phyloP scores from a whole-genome alignment of 2,329 filamentous ascomycete genomes.

The Boeremia exigua region DNA sequence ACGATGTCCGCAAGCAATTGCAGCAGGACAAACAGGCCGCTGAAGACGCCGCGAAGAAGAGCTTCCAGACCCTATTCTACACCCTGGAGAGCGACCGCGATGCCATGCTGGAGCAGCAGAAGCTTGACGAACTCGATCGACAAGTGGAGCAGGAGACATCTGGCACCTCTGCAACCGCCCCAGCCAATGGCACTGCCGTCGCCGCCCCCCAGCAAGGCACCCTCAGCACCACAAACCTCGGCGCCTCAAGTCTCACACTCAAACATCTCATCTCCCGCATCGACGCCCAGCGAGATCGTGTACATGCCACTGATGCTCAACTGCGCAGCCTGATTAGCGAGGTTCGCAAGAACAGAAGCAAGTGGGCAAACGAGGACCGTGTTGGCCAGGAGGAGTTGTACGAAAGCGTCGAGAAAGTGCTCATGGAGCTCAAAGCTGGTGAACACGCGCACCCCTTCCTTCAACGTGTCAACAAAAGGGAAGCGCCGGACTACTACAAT shows the following conservation, averaged over 20 bases:
- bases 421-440: slow-evolving; percentile 95
- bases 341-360: slow-evolving; percentile 95
- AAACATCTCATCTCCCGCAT: slow-evolving; percentile 97
- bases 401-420: slow-evolving; percentile 93
- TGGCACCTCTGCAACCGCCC: slow-evolving; percentile 54
- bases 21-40: slow-evolving; percentile 91
- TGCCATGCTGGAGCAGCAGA: slow-evolving; percentile 97
- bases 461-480: slow-evolving; percentile 92
- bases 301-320: slow-evolving; percentile 91
- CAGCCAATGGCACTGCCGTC: slow-evolving; percentile 58
- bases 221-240: slow-evolving; percentile 90
- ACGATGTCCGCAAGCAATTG: slow-evolving; percentile 90
- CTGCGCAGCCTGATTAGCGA: slow-evolving; percentile 93
- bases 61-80: slow-evolving; percentile 93
- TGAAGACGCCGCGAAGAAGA: slow-evolving; percentile 86
- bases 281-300: slow-evolving; percentile 87
- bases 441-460: slow-evolving; percentile 98
- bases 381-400: slow-evolving; percentile 98
- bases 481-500: slow-evolving; percentile 93
- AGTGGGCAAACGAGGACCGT: slow-evolving; percentile 98
- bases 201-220: slow-evolving; percentile 77
- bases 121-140: slow-evolving; percentile 93
- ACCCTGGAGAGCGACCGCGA: slow-evolving; percentile 94
- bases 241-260: slow-evolving; percentile 91
- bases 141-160: slow-evolving; percentile 96